Base-by-base conservation (phyloP, 768 basidiomycete species). In the Mycena amicta region DNA sequence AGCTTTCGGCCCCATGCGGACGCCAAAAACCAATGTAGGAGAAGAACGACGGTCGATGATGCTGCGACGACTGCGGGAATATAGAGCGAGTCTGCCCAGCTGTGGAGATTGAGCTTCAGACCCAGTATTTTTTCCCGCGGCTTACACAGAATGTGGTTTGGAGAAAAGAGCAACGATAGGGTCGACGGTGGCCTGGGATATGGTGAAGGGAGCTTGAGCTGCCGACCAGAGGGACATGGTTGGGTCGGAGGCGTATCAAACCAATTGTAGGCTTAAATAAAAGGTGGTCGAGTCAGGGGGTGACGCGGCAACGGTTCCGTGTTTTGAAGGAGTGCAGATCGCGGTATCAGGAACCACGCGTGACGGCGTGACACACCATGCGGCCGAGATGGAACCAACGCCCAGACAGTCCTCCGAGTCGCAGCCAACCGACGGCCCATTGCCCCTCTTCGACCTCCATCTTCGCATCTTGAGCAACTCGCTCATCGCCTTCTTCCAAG, bases 401-500 rank as follows among this genome's bases (percentile, higher is more conserved):
- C 18, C 33, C 33, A 37, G 33, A 37, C 33, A 37, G 18, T 37
- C 33, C 11, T 8, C 33, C 33, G 33, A 37, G 11, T 37, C 33
- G 11, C 33, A 8, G 33, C 33, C 33, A 37, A 37, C 33, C 11
- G n/a, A n/a, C n/a, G 33, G 33, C 18, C 33, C 33, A 8, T 18
- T 90, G 29, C 82, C 86, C 1, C 74, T 88, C 54, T 93, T 92
- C 65, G 92, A 93, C 52, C 68, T 80, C 39, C 85, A 93, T 64
- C 84, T 93, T 31, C 83, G 77, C 58, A 77, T 84, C 63, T 71
- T 92, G 61, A 81, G 81, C 40, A 89, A 94, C 65, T 89, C 89
- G 3, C 93, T 93, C 71, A 79, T 95, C 57, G 76, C 68, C 56
- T 95, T 95, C 77, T 94, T 95, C 86, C 72, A 93, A 95, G 77